Base-by-base conservation (phyloP, 345 rosid genomes). In the Diplotaxis tenuifolia region DNA sequence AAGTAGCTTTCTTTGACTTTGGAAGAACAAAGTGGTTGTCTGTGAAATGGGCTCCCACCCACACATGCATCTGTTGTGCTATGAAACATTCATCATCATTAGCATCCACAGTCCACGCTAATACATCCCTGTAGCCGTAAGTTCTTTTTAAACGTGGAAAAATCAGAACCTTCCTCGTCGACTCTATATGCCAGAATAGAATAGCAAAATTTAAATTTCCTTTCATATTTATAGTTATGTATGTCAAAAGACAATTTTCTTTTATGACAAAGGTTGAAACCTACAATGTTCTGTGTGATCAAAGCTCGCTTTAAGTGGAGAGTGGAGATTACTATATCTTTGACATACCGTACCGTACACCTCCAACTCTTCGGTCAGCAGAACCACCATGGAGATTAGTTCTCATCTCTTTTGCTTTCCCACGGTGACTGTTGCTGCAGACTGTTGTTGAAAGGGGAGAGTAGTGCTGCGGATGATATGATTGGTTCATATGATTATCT, bases 291-390 rank as follows among this genome's bases (percentile, higher is more conserved):
- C 73, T 25, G 63, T 58, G 60, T 65, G 76, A 65, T 25, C 52
- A 29, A 34, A 65, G 16, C 18, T 40, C 9, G 12, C 9, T 6
- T 54, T 54, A 19, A 16, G 54, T 32, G 45, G 66, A 32, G 66
- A 58, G n/a, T n/a, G n/a, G n/a, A n/a, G n/a, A 77, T n/a, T 77
- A 93, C 72, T 86, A 90, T 93, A 86, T 87, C 85, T 86, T 88
- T 2, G 92, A 68, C 86, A 81, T 79, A 45, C 92, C 89, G 52
- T 82, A 88, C 65, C 88, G 96, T 77, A 91, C 83, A 14, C 91
- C 65, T 34, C 96, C 98, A 10, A 89, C 85, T 84, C 88, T 93
- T 70, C 94, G 74, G 75, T 85, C 90, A 65, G 82, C 57, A 25
- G 88, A 77, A 53, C 73, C 81, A 61, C 77, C 76, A 40, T n/a